Evolutionary conservation across 306 rosid genomes (phyloP), one percentile per base, ranked within the genome.

Genomic region (Trifolium dubium): DNA sequence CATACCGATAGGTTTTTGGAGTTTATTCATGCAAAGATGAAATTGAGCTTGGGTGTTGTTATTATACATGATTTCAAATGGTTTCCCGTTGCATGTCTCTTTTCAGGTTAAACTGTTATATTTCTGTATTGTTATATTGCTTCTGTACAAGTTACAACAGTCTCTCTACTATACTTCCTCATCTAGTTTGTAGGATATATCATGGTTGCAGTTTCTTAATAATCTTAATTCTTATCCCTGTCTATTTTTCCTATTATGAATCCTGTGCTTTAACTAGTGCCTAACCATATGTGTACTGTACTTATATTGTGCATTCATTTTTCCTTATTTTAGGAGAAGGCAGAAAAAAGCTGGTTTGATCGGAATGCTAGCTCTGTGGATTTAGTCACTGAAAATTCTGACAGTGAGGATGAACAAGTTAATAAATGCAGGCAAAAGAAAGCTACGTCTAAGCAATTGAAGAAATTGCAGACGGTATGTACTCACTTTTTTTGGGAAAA

Each of bases 391-490:
- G 94, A 91, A 50, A 76, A 78, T 59, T 76, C 84, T 73, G 94
- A 91, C 72, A 90, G 97, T 64, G 98, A 94, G 65, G 97, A 94
- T 44, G 98, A 94, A 80, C 89, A 40, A 77, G 92, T 74, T 73
- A 83, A 85, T 72, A 91, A 76, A 83, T 55, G 41, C 74, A 92
- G 81, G 88, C 85, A 83, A 83, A 88, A 49, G 76, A 94, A 94
- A 84, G 83, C 73, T 56, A 83, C 87, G 80, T 87, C 92, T 64
- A 60, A 69, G 46, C 83, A 84, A 66, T 79, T 94, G 83, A 91
- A 71, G 81, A 91, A 83, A 65, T 71, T 94, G 81, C 92, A 88
- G 80, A 86, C 79, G 98, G 97, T 90, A 76, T 64, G 73, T 73
- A 37, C 44, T 35, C 3, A 10, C 14, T 39, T 71, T 67, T 23